These are phyloP conservation scores for Biscogniauxia mediterranea DNA, from an alignment of 2,329 filamentous ascomycete species.

Conservation along the genomic window DNA sequence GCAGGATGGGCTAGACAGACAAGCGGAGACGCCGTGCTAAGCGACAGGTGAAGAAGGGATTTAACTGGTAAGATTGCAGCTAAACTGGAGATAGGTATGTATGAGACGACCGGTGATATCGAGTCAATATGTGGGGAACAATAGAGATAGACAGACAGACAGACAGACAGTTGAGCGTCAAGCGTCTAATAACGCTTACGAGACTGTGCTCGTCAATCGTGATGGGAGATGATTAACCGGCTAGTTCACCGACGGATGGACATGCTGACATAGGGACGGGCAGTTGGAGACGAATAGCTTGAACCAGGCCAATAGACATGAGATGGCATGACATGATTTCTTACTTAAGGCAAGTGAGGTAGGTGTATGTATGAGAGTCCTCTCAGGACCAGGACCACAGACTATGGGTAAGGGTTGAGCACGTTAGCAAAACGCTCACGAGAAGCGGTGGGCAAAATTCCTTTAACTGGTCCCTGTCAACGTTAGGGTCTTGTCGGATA, in stretches of 20 bases:
- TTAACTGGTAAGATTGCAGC: not conserved
- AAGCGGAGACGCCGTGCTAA: not conserved
- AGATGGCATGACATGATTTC: not conserved
- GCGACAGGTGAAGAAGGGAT: not conserved
- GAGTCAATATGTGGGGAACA: not conserved
- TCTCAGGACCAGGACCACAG: not conserved
- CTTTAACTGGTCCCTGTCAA: not conserved
- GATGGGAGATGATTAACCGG: not conserved
- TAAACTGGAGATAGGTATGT: not conserved
- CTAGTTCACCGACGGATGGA: not conserved
- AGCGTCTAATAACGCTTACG: not conserved
- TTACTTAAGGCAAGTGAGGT: not conserved
- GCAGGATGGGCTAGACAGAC: not conserved
- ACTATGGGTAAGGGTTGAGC: not conserved
- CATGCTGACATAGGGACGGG: not conserved
- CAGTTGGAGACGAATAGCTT: not conserved
- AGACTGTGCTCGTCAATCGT: not conserved
- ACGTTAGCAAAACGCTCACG: not conserved
- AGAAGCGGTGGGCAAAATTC: not conserved
- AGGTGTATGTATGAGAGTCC: not conserved
- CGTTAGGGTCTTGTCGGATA: not conserved
- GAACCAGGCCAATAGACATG: not conserved
- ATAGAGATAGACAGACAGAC: not conserved
- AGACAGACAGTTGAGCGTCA: too few relatives aligned
- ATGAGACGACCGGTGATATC: not conserved